These are phyloP conservation scores for Vanderwaltozyma yarrowii DNA, from an alignment of 805 yeast species.

Conservation along the genomic window DNA sequence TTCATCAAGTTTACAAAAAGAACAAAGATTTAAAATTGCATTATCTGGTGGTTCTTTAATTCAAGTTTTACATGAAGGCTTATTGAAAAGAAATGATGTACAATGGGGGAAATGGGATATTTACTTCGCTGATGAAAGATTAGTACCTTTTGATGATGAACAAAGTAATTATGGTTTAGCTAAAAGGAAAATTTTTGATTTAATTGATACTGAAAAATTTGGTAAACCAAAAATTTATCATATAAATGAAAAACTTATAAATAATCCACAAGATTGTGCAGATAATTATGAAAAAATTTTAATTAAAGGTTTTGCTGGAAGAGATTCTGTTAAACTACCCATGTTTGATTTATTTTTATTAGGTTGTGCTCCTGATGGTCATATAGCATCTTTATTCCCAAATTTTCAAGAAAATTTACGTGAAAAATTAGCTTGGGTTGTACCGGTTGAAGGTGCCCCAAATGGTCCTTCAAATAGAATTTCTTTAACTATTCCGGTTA, in stretches of 20 bases:
- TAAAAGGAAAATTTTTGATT: slow-evolving; percentile 70
- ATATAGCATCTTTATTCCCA: slow-evolving; percentile 93
- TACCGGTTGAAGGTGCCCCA: slow-evolving; percentile 88
- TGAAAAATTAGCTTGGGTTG: slow-evolving; percentile 90
- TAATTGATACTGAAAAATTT: slow-evolving; percentile 25
- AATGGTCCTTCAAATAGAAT: slow-evolving; percentile 78
- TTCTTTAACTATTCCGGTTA: slow-evolving; percentile 86
- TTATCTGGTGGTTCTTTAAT: slow-evolving; percentile 89
- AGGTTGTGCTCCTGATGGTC: slow-evolving; percentile 99
- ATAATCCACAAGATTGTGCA: slow-evolving; percentile 86
- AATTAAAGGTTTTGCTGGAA: slow-evolving; percentile 85
- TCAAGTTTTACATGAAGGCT: slow-evolving; percentile 77
- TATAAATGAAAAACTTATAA: slow-evolving; percentile 64
- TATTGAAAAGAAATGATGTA: slow-evolving; percentile 63
- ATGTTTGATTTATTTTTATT: slow-evolving; percentile 82
- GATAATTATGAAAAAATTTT: slow-evolving; percentile 82
- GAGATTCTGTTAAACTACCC: slow-evolving; percentile 92
- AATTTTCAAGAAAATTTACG: slow-evolving; percentile 72
- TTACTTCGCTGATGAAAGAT: slow-evolving; percentile 91
- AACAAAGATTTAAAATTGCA: slow-evolving; percentile 78
- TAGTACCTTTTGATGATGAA: slow-evolving; percentile 74
- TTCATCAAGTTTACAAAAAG: slow-evolving; percentile 16
- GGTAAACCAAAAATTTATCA: slow-evolving; percentile 67
- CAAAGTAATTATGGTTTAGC: slow-evolving; percentile 89
- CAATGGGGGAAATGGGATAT: slow-evolving; percentile 94